These are phyloP conservation scores for Penstemon newberryi DNA, from an alignment of 257 asterid genomes.

Conservation along the genomic window DNA sequence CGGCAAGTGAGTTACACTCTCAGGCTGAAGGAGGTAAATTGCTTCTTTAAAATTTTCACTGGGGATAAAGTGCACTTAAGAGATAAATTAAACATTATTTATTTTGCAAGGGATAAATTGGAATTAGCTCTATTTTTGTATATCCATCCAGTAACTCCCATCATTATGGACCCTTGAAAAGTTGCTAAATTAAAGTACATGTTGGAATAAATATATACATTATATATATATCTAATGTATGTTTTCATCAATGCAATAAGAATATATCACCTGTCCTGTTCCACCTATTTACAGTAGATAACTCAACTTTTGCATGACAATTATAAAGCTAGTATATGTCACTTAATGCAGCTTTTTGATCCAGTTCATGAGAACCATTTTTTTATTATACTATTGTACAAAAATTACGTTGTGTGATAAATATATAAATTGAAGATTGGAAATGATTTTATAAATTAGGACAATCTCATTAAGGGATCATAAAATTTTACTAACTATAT, in stretches of 20 bases:
- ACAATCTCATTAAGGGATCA: too few relatives aligned
- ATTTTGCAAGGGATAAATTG: too few relatives aligned
- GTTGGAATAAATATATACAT: constrained; percentile 27
- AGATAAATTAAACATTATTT: background rate
- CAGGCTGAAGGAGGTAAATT: too few relatives aligned
- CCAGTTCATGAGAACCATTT: too few relatives aligned
- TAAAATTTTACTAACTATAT: too few relatives aligned
- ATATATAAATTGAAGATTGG: too few relatives aligned
- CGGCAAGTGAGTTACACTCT: too few relatives aligned
- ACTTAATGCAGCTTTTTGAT: background rate
- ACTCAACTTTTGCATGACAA: background rate
- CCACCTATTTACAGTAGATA: background rate
- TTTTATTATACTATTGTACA: too few relatives aligned
- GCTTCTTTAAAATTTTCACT: too few relatives aligned
- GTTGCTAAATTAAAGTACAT: constrained; percentile 23
- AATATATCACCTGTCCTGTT: background rate
- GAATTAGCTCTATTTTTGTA: too few relatives aligned
- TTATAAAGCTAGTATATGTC: background rate
- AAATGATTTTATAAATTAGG: too few relatives aligned
- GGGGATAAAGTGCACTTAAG: background rate
- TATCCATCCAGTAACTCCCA: constrained; percentile 39
- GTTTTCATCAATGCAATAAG: constrained; percentile 3
- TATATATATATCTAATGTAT: constrained; percentile 2
- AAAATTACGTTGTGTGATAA: too few relatives aligned
- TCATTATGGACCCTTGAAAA: constrained; percentile 36